Evolutionary conservation across 1,284 basidiomycete genomes (phyloP).

Genomic region (Polyporus tsugae): DNA sequence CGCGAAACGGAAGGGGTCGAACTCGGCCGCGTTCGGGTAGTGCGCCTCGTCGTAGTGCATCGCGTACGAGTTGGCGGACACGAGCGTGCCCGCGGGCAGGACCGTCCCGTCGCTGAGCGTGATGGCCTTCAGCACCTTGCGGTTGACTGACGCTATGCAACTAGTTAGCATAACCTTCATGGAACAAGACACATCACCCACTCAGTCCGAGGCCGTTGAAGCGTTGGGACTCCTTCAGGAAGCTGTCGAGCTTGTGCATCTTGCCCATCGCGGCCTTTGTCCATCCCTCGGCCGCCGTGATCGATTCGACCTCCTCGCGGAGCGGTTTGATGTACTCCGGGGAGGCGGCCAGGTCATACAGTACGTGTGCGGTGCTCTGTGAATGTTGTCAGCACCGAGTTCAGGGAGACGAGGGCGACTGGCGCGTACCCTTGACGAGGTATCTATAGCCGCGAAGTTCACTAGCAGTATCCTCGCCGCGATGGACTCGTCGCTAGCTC

Average conservation of each 20-base stretch:
- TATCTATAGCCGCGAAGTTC: constrained; percentile 55
- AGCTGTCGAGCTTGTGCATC: constrained; percentile 60
- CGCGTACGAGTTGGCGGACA: constrained; percentile 13
- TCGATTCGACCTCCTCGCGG: constrained; percentile 53
- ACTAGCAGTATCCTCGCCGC: constrained; percentile 51
- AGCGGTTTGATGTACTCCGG: constrained; percentile 51
- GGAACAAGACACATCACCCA: constrained; percentile 14
- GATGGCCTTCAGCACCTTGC: constrained; percentile 47
- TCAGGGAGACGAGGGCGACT: neutral
- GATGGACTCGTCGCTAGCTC: constrained; percentile 42
- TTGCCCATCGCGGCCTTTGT: constrained; percentile 52
- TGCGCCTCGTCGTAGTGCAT: constrained; percentile 27
- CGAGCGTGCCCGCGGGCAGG: constrained; percentile 44
- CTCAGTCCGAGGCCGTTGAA: constrained; percentile 41
- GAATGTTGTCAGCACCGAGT: constrained; percentile 46
- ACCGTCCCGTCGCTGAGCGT: constrained; percentile 53
- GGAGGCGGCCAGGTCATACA: constrained; percentile 52
- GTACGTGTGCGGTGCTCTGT: constrained; percentile 47
- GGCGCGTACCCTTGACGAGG: constrained; percentile 45
- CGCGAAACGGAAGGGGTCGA: constrained; percentile 17
- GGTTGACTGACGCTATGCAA: constrained; percentile 42
- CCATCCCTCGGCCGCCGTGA: constrained; percentile 52
- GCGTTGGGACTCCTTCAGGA: constrained; percentile 57
- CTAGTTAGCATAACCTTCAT: neutral
- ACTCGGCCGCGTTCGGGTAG: constrained; percentile 23